Base-by-base conservation (phyloP, 805 yeast genomes). In the Sugiyamaella mastotermitis region DNA sequence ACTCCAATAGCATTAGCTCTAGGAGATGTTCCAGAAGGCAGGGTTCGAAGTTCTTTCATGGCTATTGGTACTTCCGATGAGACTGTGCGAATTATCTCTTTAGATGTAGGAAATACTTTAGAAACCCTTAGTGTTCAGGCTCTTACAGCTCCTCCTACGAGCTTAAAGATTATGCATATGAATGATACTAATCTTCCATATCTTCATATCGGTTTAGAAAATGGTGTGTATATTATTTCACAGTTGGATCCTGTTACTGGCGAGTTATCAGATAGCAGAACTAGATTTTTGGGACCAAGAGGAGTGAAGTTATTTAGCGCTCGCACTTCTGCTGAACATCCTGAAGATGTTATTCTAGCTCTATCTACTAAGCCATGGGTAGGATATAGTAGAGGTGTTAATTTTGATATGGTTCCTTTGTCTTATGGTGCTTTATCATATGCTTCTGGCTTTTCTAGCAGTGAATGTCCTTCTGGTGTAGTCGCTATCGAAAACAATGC, bases 201-300 rank as follows among this genome's bases (percentile, higher is more conserved):
- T 42, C 68, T 83, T 8, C 94, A 87, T 57, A 71, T 86, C 35
- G 97, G 97, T 1, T 68, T 87, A 67, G 71, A 63, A n/a, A 84
- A 78, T 56, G 97, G 97, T 15, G 75, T 88, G 1, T 85, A 81
- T 60, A 78, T 79, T 2, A 64, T 80, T 13, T 72, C 85, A 0
- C 60, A 64, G 4, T 49, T 87, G 26, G 85, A 83, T 51, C 52
- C 56, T 0, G 50, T 62, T 3, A 66, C 80, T 3, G 96, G 95
- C 3, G 68, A 75, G 15, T 55, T 81, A 10, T 62, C 72, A 1
- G 80, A 81, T 46, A 74, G 86, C 1, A 66, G 81, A 49, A 74
- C 77, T 13, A 78, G 80, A 51, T 86, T 81, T 52, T 56, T 85
- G 20, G 97, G 97, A 0, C 70, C 83, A 0, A 68, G 68, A 28